phyloP scores from a whole-genome alignment of 2,329 filamentous ascomycete genomes.

The Xenoacremonium recifei region DNA sequence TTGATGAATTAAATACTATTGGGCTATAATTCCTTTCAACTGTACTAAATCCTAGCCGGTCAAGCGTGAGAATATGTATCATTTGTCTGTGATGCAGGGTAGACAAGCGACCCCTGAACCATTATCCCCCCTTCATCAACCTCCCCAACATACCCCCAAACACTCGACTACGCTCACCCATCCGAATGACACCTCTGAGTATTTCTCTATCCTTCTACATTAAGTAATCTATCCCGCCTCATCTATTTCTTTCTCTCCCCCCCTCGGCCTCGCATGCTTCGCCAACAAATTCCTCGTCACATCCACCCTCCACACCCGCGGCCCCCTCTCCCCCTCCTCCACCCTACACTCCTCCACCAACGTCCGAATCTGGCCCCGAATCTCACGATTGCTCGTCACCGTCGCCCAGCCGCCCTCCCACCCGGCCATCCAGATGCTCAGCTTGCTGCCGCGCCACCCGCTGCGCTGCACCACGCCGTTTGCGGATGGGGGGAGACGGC shows the following conservation, averaged over 20 bases:
- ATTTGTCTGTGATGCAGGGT: too few species aligned
- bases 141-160: too few species aligned
- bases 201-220: too few species aligned
- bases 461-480: constrained; percentile 31
- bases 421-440: constrained; percentile 39
- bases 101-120: too few species aligned
- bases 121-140: too few species aligned
- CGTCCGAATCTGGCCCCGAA: constrained; percentile 33
- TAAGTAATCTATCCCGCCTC: too few species aligned
- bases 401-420: constrained; percentile 35
- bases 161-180: too few species aligned
- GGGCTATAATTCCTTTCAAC: too few species aligned
- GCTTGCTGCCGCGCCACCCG: constrained; percentile 35
- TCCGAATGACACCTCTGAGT: too few species aligned
- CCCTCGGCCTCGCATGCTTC: constrained; percentile 28
- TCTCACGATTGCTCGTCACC: constrained; percentile 41
- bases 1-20: too few species aligned
- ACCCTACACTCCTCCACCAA: constrained; percentile 32
- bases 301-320: constrained; percentile 32
- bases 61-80: too few species aligned
- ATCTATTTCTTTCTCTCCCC: constrained; percentile 7
- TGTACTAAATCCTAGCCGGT: too few species aligned
- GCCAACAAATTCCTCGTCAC: constrained; percentile 36
- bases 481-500: constrained; percentile 31
- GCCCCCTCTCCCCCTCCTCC: constrained; percentile 29